These are phyloP conservation scores for Gelatoporia subvermispora DNA, from an alignment of 768 basidiomycete genomes.

Conservation along the genomic window DNA sequence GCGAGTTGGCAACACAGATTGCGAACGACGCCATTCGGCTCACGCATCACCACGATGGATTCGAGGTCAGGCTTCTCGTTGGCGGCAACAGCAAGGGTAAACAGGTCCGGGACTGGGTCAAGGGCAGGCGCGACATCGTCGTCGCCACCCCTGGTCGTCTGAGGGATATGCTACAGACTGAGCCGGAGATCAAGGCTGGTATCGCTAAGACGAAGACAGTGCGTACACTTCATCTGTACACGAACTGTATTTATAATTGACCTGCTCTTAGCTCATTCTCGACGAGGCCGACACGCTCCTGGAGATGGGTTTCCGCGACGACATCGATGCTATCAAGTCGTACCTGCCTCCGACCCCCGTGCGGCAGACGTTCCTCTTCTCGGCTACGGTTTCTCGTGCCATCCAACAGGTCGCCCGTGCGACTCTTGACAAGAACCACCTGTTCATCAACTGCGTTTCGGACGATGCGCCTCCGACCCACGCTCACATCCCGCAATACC, in stretches of 20 bases:
- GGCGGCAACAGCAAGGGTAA: slow-evolving; percentile 65
- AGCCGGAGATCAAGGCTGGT: slow-evolving; percentile 48
- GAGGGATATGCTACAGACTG: slow-evolving; percentile 62
- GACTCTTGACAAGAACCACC: slow-evolving; percentile 55
- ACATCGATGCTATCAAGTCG: slow-evolving; percentile 67
- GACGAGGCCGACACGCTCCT: slow-evolving; percentile 92
- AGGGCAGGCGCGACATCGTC: slow-evolving; percentile 69
- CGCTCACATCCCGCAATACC: slow-evolving; percentile 75
- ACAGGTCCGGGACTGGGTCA: slow-evolving; percentile 67
- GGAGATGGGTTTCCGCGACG: slow-evolving; percentile 89
- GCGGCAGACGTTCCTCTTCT: slow-evolving; percentile 91
- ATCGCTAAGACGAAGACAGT: slow-evolving; percentile 57
- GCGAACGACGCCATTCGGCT: slow-evolving; percentile 76
- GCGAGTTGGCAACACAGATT: slow-evolving; percentile 88
- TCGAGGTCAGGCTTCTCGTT: slow-evolving; percentile 70
- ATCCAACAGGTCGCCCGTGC: slow-evolving; percentile 68
- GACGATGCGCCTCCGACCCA: slow-evolving; percentile 61
- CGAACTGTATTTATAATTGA: not conserved
- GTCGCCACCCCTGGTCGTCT: slow-evolving; percentile 90
- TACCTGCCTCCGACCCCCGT: slow-evolving; percentile 56
- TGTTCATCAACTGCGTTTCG: slow-evolving; percentile 69
- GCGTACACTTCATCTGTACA: slow-evolving; percentile 20
- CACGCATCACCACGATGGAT: slow-evolving; percentile 51
- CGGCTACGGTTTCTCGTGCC: slow-evolving; percentile 73
- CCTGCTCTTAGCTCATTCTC: slow-evolving; percentile 60